Evolutionary conservation across 2,329 filamentous ascomycete genomes (phyloP).

Genomic region (Reticulascus tulasneorum): DNA sequence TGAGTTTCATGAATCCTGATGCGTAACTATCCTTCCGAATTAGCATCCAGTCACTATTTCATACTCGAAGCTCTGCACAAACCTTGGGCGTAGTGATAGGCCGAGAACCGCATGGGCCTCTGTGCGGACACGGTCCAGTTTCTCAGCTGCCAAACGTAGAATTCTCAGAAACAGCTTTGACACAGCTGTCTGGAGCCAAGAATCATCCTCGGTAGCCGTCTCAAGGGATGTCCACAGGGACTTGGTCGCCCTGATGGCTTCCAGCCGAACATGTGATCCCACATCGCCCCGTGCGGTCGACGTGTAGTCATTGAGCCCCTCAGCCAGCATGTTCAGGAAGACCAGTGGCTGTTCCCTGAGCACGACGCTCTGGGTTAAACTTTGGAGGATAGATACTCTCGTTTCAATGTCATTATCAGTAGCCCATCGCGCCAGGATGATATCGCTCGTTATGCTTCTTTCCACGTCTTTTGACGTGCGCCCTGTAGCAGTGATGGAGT

Average conservation of each 20-base stretch:
- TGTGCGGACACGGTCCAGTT: constrained; percentile 79
- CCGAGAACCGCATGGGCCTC: constrained; percentile 56
- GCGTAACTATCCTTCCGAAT: constrained; percentile 26
- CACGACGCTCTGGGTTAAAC: constrained; percentile 43
- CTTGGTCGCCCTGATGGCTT: constrained; percentile 73
- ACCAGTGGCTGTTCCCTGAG: constrained; percentile 33
- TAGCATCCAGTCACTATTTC: too few species aligned
- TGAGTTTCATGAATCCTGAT: constrained; percentile 31
- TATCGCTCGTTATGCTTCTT: constrained; percentile 30
- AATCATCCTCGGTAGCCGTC: constrained; percentile 4
- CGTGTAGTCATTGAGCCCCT: constrained; percentile 82
- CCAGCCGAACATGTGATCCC: constrained; percentile 78
- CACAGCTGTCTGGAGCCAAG: constrained; percentile 25
- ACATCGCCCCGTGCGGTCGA: constrained; percentile 86
- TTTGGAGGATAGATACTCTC: constrained; percentile 51
- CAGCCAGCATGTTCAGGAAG: constrained; percentile 44
- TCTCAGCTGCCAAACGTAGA: constrained; percentile 76
- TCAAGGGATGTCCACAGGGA: constrained; percentile 45
- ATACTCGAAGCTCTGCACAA: too few species aligned
- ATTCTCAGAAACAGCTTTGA: constrained; percentile 42
- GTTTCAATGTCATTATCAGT: constrained; percentile 47
- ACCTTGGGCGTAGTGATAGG: constrained; percentile 43
- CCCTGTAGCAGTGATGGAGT: constrained; percentile 29
- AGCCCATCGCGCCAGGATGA: constrained; percentile 50
- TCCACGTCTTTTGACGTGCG: constrained; percentile 17